These are phyloP conservation scores for Blastocrithidia nonstop DNA, from an alignment of 208 protist genomes.

Conservation along the genomic window DNA sequence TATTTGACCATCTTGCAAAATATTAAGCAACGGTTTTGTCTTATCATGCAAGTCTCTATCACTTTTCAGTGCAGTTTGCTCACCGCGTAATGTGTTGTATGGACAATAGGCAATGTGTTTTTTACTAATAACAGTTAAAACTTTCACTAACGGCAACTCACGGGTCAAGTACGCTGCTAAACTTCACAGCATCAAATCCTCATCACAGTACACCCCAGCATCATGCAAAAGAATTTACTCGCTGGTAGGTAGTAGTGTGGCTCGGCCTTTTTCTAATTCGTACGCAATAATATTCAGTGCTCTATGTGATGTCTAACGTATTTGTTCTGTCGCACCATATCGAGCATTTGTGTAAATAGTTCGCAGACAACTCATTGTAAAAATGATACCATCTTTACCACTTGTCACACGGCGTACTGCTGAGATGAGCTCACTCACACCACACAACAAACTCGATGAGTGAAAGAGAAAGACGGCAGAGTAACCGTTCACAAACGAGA, in stretches of 20 bases:
- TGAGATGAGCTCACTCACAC: constrained; percentile 28
- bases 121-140: constrained; percentile 50
- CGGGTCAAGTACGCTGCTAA: constrained; percentile 60
- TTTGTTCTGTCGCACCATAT: constrained; percentile 13
- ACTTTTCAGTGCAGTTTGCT: constrained; percentile 23
- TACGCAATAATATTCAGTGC: constrained; percentile 54
- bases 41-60: constrained; percentile 30
- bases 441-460: constrained; percentile 27
- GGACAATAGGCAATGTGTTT: constrained; percentile 28
- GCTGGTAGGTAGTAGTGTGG: constrained; percentile 33
- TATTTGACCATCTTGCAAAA: constrained; percentile 52
- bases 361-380: constrained; percentile 42
- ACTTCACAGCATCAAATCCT: constrained; percentile 81
- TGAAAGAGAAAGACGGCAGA: constrained; percentile 68
- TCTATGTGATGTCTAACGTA: constrained; percentile 12
- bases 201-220: constrained; percentile 66
- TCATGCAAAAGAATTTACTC: constrained; percentile 76
- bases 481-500: constrained; percentile 31
- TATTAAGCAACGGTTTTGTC: constrained; percentile 31
- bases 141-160: constrained; percentile 62
- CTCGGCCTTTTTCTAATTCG: constrained; percentile 53
- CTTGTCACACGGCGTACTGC: constrained; percentile 37
- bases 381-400: constrained; percentile 64
- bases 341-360: constrained; percentile 15
- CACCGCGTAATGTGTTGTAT: constrained; percentile 47